Percentiles rank a stretch among this genome's conserved stretches.
These are phyloP conservation scores for Candida mesenterica DNA, from an alignment of 1,139 yeast species.

Conservation along the genomic window DNA sequence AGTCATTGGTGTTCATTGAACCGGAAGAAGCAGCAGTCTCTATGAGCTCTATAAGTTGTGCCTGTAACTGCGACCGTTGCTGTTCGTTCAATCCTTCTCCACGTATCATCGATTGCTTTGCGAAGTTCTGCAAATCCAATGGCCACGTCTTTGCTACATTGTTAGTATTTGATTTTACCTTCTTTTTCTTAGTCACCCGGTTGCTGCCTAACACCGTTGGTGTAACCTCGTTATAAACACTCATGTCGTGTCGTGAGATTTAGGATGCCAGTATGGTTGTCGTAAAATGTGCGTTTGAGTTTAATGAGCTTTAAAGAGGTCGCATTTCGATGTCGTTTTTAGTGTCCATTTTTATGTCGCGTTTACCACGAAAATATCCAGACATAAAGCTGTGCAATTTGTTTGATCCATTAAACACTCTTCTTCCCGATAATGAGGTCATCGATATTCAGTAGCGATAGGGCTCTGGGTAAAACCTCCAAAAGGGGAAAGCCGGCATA, in stretches of 20 bases:
- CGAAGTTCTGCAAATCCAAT: slow-evolving; percentile 43
- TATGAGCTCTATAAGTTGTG: slow-evolving; percentile 47
- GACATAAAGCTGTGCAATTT: too few species aligned
- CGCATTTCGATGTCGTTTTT: too few species aligned
- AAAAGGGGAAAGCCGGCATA: slow-evolving; percentile 10
- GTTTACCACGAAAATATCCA: too few species aligned
- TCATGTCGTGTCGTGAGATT: too few species aligned
- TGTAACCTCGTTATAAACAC: slow-evolving; percentile 18
- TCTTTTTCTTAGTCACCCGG: slow-evolving; percentile 2
- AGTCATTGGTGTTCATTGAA: slow-evolving; percentile 54
- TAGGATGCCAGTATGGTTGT: too few species aligned
- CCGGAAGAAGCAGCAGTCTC: slow-evolving; percentile 48
- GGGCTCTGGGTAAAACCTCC: slow-evolving; percentile 13
- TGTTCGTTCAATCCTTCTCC: slow-evolving; percentile 23
- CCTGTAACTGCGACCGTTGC: slow-evolving; percentile 35
- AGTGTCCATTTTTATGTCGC: too few species aligned
- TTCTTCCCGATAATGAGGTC: too few species aligned
- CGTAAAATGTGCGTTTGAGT: too few species aligned
- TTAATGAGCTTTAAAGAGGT: too few species aligned
- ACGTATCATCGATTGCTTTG: slow-evolving; percentile 41
- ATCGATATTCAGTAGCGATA: slow-evolving; percentile 33
- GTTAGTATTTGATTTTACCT: background rate
- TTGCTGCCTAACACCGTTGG: slow-evolving; percentile 10
- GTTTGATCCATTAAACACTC: too few species aligned
- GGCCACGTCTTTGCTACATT: slow-evolving; percentile 39